Conservation (phyloP, 768 basidiomycete genomes). For the Antrodiella citrinella region DNA sequence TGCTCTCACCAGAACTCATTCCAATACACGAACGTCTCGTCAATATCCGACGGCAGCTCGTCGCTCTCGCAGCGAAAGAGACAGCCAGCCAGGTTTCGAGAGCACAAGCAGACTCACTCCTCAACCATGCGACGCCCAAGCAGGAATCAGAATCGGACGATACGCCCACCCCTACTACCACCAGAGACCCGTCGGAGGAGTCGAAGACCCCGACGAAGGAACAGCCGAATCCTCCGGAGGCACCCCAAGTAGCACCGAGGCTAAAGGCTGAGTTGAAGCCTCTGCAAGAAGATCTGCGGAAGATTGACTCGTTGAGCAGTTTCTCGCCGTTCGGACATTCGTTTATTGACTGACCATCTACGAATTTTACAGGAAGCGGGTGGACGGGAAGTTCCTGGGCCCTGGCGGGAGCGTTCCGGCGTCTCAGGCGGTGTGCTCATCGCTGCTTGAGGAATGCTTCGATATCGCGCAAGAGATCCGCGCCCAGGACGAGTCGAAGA, state of each 20-base stretch:
- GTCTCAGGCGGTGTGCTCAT: slow-evolving; percentile 87
- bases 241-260: slow-evolving; percentile 9
- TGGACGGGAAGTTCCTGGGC: slow-evolving; percentile 93
- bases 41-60: slow-evolving; percentile 80
- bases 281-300: slow-evolving; percentile 84
- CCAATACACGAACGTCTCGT: slow-evolving; percentile 89
- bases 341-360: neutral
- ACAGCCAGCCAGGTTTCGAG: slow-evolving; percentile 58
- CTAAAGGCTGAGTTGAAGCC: slow-evolving; percentile 66
- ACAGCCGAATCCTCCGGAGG: slow-evolving; percentile 14
- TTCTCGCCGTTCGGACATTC: slow-evolving; percentile 18
- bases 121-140: neutral
- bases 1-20: slow-evolving; percentile 83
- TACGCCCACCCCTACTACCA: slow-evolving; percentile 2
- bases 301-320: slow-evolving; percentile 90
- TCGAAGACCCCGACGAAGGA: slow-evolving; percentile 22
- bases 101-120: neutral
- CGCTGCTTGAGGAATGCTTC: slow-evolving; percentile 93
- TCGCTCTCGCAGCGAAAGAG: slow-evolving; percentile 80
- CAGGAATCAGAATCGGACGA: neutral
- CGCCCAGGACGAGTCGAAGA: slow-evolving; percentile 83
- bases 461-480: slow-evolving; percentile 94
- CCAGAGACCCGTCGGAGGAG: no score
- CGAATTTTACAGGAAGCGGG: slow-evolving; percentile 61
- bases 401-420: slow-evolving; percentile 84